Base-by-base conservation (phyloP, 345 rosid genomes). In the Aethionema arabicum region DNA sequence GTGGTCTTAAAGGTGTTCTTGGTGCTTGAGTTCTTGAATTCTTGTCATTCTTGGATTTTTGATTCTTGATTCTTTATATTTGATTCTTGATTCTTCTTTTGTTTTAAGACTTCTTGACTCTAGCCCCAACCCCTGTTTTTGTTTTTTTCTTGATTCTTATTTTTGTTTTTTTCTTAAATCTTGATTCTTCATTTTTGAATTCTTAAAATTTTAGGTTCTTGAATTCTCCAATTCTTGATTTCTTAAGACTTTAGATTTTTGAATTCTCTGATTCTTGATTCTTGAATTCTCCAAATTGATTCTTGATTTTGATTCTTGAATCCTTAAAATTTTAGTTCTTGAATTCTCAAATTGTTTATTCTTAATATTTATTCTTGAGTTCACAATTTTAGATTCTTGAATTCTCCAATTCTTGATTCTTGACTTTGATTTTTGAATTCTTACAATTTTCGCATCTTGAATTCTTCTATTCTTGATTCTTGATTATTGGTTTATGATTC, bases 251-350 rank as follows among this genome's bases (percentile, higher is more conserved):
- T 8, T 40, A 21, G 27, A 21, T 21, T 21, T 21, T 21, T 21
- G 27, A 38, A 8, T 56, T 43, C 21, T 15, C 40, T 31, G 30
- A 36, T 21, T 40, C 35, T 36, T 64, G 43, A 42, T 35, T 21
- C 32, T 13, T 29, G 0, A 41, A 32, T 14, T 46, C 55, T 53
- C 46, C 27, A 8, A 36, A 33, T 47, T 21, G 29, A 36, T 21
- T 40, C 35, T 36, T 64, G 43, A 42, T 67, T 5, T 46, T 54
- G 80, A 47, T 44, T 56, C 6, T 65, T 55, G 54, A 37, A 21
- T 15, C 10, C 33, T 56, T 37, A 0, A 3, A 38, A 8, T 56
- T 43, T 12, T 15, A 39, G 32, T 35, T 21, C 32, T 13, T 29
- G 0, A 41, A 32, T 14, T 46, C 55, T 53, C 27, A 8, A 36